Conservation (phyloP, 2,329 filamentous ascomycete genomes). For the Penicillium aurantiogriseum region DNA sequence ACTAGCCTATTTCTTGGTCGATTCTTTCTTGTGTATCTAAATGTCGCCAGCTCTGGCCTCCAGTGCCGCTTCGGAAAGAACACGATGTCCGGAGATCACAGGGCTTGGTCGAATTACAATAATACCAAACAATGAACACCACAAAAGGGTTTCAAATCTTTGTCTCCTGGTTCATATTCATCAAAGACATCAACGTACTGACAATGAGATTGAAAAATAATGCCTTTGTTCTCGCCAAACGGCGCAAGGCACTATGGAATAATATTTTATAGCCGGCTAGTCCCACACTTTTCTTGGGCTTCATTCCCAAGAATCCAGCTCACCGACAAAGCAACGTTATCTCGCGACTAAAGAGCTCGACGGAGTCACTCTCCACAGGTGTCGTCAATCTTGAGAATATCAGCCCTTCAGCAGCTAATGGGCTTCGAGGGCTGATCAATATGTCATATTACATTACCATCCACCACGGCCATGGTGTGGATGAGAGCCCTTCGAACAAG, state of each 20-base stretch:
- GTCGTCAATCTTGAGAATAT: not conserved
- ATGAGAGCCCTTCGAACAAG: not conserved
- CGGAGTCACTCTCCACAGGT: not conserved
- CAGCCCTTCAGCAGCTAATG: not conserved
- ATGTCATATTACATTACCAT: conserved; percentile 6
- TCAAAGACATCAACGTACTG: not conserved
- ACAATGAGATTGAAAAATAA: not conserved
- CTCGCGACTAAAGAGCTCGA: too few species aligned
- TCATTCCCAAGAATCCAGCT: not conserved
- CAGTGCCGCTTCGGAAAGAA: not conserved
- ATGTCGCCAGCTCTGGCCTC: not conserved
- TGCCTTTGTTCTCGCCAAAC: not conserved
- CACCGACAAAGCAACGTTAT: not conserved
- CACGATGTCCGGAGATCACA: not conserved
- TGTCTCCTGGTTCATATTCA: not conserved
- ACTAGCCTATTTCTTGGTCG: not conserved
- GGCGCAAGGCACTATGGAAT: not conserved
- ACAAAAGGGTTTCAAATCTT: not conserved
- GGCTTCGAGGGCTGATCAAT: not conserved
- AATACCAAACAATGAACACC: not conserved
- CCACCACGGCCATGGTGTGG: not conserved
- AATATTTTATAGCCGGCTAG: not conserved
- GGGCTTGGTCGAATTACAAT: not conserved
- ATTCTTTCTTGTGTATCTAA: not conserved
- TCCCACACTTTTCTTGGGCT: not conserved